phyloP scores from a whole-genome alignment of 2,329 filamentous ascomycete species.

The Rhynchosporium secalis region DNA sequence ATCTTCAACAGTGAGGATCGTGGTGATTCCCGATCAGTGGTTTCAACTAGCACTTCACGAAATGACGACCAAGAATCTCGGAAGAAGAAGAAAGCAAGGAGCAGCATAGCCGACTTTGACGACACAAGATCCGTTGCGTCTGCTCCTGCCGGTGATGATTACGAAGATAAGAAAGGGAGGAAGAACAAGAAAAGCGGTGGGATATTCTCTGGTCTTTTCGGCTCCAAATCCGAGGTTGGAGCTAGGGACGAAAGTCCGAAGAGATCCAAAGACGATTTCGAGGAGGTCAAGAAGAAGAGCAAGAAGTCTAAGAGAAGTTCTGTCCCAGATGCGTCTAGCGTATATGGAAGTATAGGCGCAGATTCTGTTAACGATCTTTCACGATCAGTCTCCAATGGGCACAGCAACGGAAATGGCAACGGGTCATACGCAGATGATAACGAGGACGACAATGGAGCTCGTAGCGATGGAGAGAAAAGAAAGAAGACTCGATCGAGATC shows the following conservation, averaged over 20 bases:
- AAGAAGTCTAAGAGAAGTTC: constrained; percentile 40
- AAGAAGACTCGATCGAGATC: constrained; percentile 35
- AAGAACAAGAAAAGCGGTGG: constrained; percentile 41
- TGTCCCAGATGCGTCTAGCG: constrained; percentile 30
- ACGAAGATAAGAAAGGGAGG: constrained; percentile 42
- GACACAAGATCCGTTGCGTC: constrained; percentile 50
- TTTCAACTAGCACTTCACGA: constrained; percentile 46
- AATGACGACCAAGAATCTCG: constrained; percentile 38
- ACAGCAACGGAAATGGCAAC: constrained; percentile 30
- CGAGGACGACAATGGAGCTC: constrained; percentile 26
- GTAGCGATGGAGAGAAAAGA: constrained; percentile 35
- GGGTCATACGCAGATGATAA: constrained; percentile 30
- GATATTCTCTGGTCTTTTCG: constrained; percentile 47
- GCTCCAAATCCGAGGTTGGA: constrained; percentile 41
- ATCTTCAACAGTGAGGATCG: constrained; percentile 45
- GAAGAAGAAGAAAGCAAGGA: constrained; percentile 42
- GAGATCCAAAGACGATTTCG: constrained; percentile 33
- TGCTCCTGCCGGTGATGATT: constrained; percentile 41
- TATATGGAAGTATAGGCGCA: constrained; percentile 32
- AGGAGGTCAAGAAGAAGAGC: constrained; percentile 38
- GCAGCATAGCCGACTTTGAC: constrained; percentile 47
- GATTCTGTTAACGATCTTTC: constrained; percentile 32
- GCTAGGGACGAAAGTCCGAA: constrained; percentile 33
- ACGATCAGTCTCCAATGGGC: constrained; percentile 32
- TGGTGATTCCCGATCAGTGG: constrained; percentile 49